Evolutionary conservation across 805 yeast genomes (phyloP).

Genomic region (Yamadazyma ubonensis): DNA sequence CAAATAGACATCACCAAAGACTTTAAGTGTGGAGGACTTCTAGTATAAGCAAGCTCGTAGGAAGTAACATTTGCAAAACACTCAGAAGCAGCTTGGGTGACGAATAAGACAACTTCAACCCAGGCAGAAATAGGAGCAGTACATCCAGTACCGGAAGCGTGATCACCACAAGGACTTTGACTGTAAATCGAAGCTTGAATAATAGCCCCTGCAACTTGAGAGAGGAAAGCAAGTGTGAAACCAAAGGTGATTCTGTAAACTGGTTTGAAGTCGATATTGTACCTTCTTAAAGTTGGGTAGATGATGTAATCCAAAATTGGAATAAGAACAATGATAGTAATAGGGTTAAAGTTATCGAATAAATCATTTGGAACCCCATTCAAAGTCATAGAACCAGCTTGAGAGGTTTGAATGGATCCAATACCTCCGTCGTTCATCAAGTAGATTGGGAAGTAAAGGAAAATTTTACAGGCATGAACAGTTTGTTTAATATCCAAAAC

Average conservation of each 20-base stretch:
- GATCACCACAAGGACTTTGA: conserved; percentile 52
- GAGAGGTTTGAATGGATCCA: conserved; percentile 49
- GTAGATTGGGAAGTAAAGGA: conserved; percentile 40
- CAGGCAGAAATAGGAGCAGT: conserved; percentile 33
- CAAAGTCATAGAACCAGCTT: conserved; percentile 53
- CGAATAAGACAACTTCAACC: conserved; percentile 15
- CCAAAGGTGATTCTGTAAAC: conserved; percentile 48
- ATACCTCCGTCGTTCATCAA: conserved; percentile 48
- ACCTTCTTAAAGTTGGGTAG: conserved; percentile 48
- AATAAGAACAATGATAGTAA: conserved; percentile 50
- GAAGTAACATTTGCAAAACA: conserved; percentile 53
- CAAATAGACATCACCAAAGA: conserved; percentile 50
- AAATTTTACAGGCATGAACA: conserved; percentile 44
- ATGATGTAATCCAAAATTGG: conserved; percentile 49
- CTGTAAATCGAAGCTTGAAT: conserved; percentile 48
- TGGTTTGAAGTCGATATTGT: conserved; percentile 41
- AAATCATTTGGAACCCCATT: conserved; percentile 58
- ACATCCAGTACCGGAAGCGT: conserved; percentile 35
- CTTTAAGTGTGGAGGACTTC: conserved; percentile 50
- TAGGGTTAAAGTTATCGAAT: conserved; percentile 53
- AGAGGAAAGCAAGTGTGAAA: conserved; percentile 44
- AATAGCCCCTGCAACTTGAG: conserved; percentile 51
- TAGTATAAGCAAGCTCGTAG: conserved; percentile 54
- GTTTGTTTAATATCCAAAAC: conserved; percentile 47
- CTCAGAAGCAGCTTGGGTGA: conserved; percentile 46